These are phyloP conservation scores for Colletotrichum chrysophilum DNA, from an alignment of 2,329 filamentous ascomycete genomes.

Conservation along the genomic window DNA sequence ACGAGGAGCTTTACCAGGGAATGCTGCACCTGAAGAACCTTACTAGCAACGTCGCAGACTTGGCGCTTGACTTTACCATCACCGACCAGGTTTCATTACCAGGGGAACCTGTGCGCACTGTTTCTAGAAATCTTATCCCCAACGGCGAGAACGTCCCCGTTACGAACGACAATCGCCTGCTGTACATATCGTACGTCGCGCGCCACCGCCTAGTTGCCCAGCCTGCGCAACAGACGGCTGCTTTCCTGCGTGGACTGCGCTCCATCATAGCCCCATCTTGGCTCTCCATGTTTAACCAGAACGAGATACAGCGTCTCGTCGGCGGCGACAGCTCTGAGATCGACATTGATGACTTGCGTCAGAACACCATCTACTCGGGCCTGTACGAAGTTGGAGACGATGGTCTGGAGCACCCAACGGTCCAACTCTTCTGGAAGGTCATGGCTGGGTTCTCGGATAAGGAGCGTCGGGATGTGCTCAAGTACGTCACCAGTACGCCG, in stretches of 20 bases:
- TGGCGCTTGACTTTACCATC: slow-evolving; percentile 88
- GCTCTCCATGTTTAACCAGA: slow-evolving; percentile 99
- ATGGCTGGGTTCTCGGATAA: slow-evolving; percentile 77
- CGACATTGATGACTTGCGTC: slow-evolving; percentile 83
- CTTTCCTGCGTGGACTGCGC: slow-evolving; percentile 85
- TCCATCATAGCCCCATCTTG: slow-evolving; percentile 90
- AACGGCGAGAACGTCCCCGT: slow-evolving; percentile 79
- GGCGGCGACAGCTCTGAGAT: slow-evolving; percentile 87
- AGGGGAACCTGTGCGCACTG: slow-evolving; percentile 57
- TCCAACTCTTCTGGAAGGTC: slow-evolving; percentile 90
- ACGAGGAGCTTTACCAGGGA: slow-evolving; percentile 89
- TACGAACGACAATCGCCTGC: slow-evolving; percentile 87
- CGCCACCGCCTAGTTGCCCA: slow-evolving; percentile 86
- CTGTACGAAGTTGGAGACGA: slow-evolving; percentile 92
- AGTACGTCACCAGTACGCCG: slow-evolving; percentile 94
- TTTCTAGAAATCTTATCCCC: slow-evolving; percentile 77
- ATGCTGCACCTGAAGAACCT: slow-evolving; percentile 86
- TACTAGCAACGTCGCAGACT: slow-evolving; percentile 77
- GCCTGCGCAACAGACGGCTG: slow-evolving; percentile 79
- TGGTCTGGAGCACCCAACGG: slow-evolving; percentile 80
- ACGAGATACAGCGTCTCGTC: slow-evolving; percentile 90
- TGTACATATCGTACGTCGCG: slow-evolving; percentile 94
- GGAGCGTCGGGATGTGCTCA: slow-evolving; percentile 85
- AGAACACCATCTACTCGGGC: slow-evolving; percentile 86
- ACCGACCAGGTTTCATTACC: slow-evolving; percentile 67